A percentile compares a stretch with the other conserved stretches of the same genome.
Conservation (phyloP, 1,284 basidiomycete genomes). For the Lentinus polychrous region DNA sequence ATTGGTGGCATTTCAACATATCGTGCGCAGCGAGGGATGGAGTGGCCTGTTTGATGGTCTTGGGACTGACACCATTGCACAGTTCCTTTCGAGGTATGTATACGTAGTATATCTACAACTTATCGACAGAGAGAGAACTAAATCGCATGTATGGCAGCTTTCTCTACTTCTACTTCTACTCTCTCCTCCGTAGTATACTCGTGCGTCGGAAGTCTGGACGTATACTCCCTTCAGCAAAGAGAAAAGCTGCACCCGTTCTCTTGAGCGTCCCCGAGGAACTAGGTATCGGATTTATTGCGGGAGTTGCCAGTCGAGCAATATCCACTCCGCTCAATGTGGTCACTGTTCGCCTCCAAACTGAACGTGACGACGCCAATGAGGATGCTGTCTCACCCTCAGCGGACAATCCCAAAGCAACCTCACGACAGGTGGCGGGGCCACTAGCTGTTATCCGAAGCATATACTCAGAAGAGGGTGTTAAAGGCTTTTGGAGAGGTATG, state of each 20-base stretch:
- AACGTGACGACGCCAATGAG: constrained; percentile 25
- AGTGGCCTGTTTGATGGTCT: constrained; percentile 43
- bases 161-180: constrained; percentile 30
- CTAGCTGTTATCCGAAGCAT: constrained; percentile 21
- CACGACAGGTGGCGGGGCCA: neutral
- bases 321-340: constrained; percentile 47
- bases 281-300: constrained; percentile 43
- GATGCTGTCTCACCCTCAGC: constrained; percentile 9
- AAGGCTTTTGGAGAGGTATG: constrained; percentile 50
- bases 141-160: constrained; percentile 28
- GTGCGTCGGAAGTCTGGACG: constrained; percentile 14
- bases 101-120: neutral
- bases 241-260: constrained; percentile 14
- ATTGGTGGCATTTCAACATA: constrained; percentile 28
- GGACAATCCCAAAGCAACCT: constrained; percentile 5
- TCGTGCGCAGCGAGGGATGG: constrained; percentile 34
- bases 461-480: constrained; percentile 38
- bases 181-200: constrained; percentile 24
- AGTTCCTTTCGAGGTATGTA: constrained; percentile 45
- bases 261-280: constrained; percentile 38
- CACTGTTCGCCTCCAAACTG: constrained; percentile 43
- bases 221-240: constrained; percentile 1
- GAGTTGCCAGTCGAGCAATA: constrained; percentile 45
- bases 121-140: too few species aligned
- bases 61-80: constrained; percentile 43